Conservation (phyloP, 306 rosid genomes). For the Pueraria montana region DNA sequence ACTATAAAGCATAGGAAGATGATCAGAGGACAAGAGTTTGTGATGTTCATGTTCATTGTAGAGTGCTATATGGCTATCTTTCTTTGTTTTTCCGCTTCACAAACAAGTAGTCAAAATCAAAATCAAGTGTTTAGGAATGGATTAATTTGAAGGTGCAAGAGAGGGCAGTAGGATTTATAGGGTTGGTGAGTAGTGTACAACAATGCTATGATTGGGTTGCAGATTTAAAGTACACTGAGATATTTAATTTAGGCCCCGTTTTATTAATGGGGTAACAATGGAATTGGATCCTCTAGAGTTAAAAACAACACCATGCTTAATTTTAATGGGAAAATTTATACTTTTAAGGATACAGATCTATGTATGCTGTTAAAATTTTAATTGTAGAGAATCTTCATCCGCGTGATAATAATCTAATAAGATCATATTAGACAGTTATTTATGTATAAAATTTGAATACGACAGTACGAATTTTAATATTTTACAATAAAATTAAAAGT, state of each 20-base stretch:
- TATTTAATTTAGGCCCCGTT: not conserved
- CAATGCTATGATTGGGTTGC: conserved; percentile 25
- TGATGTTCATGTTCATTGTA: conserved; percentile 45
- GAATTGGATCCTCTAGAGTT: too few species aligned
- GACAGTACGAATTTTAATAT: not conserved
- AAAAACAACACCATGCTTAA: too few species aligned
- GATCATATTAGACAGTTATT: not conserved
- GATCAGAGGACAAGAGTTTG: conserved; percentile 51
- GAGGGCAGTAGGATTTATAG: conserved; percentile 38
- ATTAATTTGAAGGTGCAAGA: too few species aligned
- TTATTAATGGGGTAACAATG: not conserved
- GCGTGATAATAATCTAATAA: too few species aligned
- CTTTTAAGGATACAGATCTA: too few species aligned
- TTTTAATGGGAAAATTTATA: too few species aligned
- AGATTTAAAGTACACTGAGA: not conserved
- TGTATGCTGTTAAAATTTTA: too few species aligned
- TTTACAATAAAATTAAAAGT: too few species aligned
- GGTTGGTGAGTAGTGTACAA: conserved; percentile 38
- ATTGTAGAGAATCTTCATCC: too few species aligned
- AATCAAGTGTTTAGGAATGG: not conserved
- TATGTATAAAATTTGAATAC: not conserved
- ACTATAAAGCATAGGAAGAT: conserved; percentile 51
- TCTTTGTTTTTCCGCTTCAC: conserved; percentile 27
- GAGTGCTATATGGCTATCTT: conserved; percentile 27
- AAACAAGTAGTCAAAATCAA: conserved; percentile 14